Base-by-base conservation (phyloP, 768 basidiomycete genomes). In the Collybia sp. region DNA sequence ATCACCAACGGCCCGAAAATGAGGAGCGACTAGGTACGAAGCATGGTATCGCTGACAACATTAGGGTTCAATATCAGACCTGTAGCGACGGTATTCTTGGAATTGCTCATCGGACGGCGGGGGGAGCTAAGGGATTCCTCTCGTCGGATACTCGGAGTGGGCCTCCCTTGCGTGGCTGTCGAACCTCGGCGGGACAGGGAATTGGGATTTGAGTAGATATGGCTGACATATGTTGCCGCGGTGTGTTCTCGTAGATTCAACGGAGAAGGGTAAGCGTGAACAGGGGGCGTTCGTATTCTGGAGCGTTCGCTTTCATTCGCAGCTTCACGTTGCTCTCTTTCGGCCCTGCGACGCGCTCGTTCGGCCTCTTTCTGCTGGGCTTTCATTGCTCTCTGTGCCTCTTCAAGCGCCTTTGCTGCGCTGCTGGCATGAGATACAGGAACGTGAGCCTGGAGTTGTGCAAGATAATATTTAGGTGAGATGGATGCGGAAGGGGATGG, bases 351-450 rank as follows among this genome's bases (percentile, higher is more conserved):
- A 31, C 57, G 62, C 43, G 63, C 64, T 43, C 48, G 50, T 41
- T 50, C 48, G 42, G 47, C 51, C 41, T 50, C 67, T 56, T 59
- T 70, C 60, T 25, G 25, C 25, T 52, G 65, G 41, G 53, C 54
- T 44, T 51, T 53, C 39, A 48, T 58, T n/a, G 44, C 49, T 37
- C 61, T 56, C 46, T 59, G 63, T 33, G 59, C 68, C 52, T 52
- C 75, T 55, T 80, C 79, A 18, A 78, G 55, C 12, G 72, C 76
- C 64, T 73, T 70, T 4, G 79, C 80, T 41, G 70, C 76, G 33
- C 69, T 70, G 46, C 78, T 80, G 9, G 80, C 80, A 43, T 70
- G 69, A 17, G 76, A 76, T 19, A 74, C 41, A 32, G 60, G 60
- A 40, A 58, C 40, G 33, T 48, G 25, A 8, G 25, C 25, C 40